Evolutionary conservation across 2,329 filamentous ascomycete species (phyloP).

Genomic region (Dendryphion nanum): DNA sequence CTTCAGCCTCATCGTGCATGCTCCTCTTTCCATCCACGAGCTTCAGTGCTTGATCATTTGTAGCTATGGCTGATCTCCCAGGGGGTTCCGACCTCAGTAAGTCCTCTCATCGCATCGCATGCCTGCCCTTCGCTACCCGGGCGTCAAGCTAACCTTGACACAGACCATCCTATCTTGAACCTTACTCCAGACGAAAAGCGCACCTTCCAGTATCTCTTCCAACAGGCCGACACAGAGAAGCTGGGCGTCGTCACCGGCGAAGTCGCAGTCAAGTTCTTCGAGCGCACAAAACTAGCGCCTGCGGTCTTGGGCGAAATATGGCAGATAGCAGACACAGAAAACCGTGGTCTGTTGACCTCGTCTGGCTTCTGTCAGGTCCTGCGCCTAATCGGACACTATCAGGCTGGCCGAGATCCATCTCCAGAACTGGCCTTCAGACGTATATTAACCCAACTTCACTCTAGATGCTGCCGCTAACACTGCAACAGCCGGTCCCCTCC

Average conservation of each 20-base stretch:
- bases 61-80: slow-evolving; percentile 37
- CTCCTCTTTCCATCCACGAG: slow-evolving; percentile 16
- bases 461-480: slow-evolving; percentile 4
- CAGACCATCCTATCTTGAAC: slow-evolving; percentile 66
- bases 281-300: slow-evolving; percentile 87
- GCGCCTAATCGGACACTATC: slow-evolving; percentile 91
- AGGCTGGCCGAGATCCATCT: slow-evolving; percentile 79
- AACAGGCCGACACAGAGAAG: slow-evolving; percentile 85
- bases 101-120: slow-evolving; percentile 9
- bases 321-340: slow-evolving; percentile 97
- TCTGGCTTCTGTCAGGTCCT: slow-evolving; percentile 91
- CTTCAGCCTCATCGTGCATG: slow-evolving; percentile 34
- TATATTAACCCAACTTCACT: slow-evolving; percentile 27
- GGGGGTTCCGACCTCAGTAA: slow-evolving; percentile 36
- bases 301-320: slow-evolving; percentile 92
- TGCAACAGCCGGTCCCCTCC: slow-evolving; percentile 69
- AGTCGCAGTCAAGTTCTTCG: slow-evolving; percentile 94
- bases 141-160: slow-evolving; percentile 1
- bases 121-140: neutral
- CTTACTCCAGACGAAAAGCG: slow-evolving; percentile 90
- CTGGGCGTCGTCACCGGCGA: slow-evolving; percentile 95
- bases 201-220: slow-evolving; percentile 88
- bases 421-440: slow-evolving; percentile 78
- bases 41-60: slow-evolving; percentile 18
- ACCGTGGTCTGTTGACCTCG: slow-evolving; percentile 88